Conservation (phyloP, 108 stramenopile species). For the Pseudonitzschia multiseries region DNA sequence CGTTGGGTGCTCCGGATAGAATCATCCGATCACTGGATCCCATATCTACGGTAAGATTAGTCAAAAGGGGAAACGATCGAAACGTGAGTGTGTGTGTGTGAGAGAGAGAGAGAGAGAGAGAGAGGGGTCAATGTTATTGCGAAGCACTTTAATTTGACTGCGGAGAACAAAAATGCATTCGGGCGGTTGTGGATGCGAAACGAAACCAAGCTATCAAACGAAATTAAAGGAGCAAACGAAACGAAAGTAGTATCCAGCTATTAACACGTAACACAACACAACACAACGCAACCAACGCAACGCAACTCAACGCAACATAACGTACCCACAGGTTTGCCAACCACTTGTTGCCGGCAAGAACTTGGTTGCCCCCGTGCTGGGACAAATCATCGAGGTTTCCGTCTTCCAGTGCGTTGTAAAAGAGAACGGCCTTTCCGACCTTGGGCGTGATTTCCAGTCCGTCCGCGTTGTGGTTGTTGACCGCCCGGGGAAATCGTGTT, state of each 20-base stretch:
- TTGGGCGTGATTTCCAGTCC: constrained; percentile 77
- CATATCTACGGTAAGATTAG: background rate
- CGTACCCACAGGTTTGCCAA: constrained; percentile 76
- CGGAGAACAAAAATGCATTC: too few species aligned
- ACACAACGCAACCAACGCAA: too few species aligned
- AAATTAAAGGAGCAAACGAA: too few species aligned
- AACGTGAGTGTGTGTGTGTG: too few species aligned
- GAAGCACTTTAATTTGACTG: too few species aligned
- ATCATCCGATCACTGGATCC: constrained; percentile 14
- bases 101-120: too few species aligned
- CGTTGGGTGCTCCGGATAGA: background rate
- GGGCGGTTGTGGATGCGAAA: too few species aligned
- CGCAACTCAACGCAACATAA: background rate
- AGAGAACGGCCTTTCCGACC: constrained; percentile 79
- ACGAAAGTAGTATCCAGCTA: too few species aligned
- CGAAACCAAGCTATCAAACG: too few species aligned
- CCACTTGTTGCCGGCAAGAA: constrained; percentile 68
- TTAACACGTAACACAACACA: too few species aligned
- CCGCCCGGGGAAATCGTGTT: constrained; percentile 86
- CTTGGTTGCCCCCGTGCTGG: constrained; percentile 78
- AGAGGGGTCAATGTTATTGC: too few species aligned
- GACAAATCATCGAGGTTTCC: constrained; percentile 92
- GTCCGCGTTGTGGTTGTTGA: constrained; percentile 62
- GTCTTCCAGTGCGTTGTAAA: constrained; percentile 88
- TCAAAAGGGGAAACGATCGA: too few species aligned